Evolutionary conservation across 2,329 filamentous ascomycete species (phyloP), one percentile per base, ranked within the genome.

Genomic region (Clonostachys rosea): DNA sequence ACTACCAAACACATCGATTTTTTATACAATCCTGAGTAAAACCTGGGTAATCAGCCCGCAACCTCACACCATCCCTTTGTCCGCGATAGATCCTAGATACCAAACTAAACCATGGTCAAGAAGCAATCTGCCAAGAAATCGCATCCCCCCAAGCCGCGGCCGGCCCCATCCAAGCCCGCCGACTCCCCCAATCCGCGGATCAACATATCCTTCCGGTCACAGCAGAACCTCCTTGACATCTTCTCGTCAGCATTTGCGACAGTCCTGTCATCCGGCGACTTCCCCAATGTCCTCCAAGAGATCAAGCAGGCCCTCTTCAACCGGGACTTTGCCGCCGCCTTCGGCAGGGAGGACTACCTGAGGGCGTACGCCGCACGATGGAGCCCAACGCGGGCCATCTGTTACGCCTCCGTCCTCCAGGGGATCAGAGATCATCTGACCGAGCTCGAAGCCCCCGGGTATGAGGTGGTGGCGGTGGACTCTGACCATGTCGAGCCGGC

Each of bases 291-390:
- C 5, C 75, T 97, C 17, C 92, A 96, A 60, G 81, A 85, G 45
- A 81, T 97, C 52, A 99, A 97, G 66, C 76, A 83, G 8, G 89
- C 92, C 53, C 75, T 99, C 9, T 97, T 86, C 63, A 84, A 87
- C 49, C 82, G 94, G 34, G 89, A 97, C 63, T 97, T 97, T 66
- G 75, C 76, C 12, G 70, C 74, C 14, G 92, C 92, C 0, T 99
- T 97, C 68, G 83, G 83, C 1, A 75, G 75, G 42, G 75, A 81
- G 47, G 81, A 86, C 41, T 79, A 86, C 56, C 76, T 96, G 16
- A 81, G 87, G 50, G 88, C 87, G 10, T 99, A 99, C 70, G 89
- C 90, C 9, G 81, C 89, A 46, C 74, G 94, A 56, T 99, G 92
- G 91, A 96, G 91, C 65, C 89, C 92, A 2, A 87, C 87, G 45